Conservation (phyloP, 2,329 filamentous ascomycete genomes). For the Colletotrichum gloeosporioides region DNA sequence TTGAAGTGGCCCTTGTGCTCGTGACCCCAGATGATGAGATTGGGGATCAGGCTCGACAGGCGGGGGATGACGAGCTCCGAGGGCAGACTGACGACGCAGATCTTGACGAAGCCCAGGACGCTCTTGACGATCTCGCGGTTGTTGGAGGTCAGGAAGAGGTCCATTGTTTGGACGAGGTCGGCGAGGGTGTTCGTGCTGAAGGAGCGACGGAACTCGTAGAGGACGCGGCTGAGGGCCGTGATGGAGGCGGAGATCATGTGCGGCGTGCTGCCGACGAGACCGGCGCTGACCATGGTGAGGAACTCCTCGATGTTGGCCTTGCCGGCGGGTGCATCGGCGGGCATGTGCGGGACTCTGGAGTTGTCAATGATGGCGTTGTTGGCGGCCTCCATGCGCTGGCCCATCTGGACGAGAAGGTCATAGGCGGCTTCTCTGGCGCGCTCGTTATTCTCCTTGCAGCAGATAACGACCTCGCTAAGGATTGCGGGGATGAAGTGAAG, state of each 20-base stretch:
- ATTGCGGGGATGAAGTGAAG: constrained; percentile 94
- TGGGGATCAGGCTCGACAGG: constrained; percentile 79
- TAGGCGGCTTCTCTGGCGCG: constrained; percentile 90
- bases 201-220: constrained; percentile 85
- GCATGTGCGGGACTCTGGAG: constrained; percentile 86
- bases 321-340: constrained; percentile 76
- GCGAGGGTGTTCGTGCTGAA: constrained; percentile 73
- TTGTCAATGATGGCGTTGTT: constrained; percentile 81
- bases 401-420: constrained; percentile 87
- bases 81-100: constrained; percentile 87
- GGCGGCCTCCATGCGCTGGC: constrained; percentile 73
- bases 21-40: constrained; percentile 94
- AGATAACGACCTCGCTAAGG: constrained; percentile 92
- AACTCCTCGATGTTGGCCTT: constrained; percentile 90
- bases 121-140: constrained; percentile 97
- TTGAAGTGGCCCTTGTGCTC: constrained; percentile 98
- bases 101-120: constrained; percentile 95
- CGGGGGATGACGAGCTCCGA: constrained; percentile 79
- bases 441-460: constrained; percentile 97
- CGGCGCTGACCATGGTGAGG: constrained; percentile 97
- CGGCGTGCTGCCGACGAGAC: constrained; percentile 88
- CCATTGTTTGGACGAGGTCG: constrained; percentile 92
- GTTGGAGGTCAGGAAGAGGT: constrained; percentile 93
- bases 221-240: constrained; percentile 88
- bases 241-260: constrained; percentile 99